Percentiles rank a stretch among this genome's conserved stretches.
Evolutionary conservation across 805 yeast species (phyloP).

Genomic region (Monosporozyma unispora): DNA sequence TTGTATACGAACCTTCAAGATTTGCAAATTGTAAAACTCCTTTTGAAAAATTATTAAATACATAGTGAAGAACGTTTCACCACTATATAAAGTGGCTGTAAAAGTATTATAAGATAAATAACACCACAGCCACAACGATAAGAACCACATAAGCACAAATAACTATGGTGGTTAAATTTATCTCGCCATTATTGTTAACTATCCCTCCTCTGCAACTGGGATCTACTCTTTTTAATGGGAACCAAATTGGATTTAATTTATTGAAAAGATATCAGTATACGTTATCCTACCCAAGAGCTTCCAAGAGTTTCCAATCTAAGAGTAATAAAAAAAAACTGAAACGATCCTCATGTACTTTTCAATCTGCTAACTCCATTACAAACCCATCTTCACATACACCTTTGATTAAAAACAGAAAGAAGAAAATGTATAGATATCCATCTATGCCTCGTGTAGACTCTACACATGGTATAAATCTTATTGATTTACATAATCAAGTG

Average conservation of each 20-base stretch:
- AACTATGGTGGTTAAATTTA: neutral
- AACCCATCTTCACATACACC: neutral
- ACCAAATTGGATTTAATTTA: conserved; percentile 1
- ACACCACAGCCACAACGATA: neutral
- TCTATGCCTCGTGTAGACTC: conserved; percentile 27
- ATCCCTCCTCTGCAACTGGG: neutral
- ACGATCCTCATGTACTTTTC: conserved; percentile 1
- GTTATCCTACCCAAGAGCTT: neutral
- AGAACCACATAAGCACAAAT: no score
- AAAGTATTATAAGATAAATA: neutral
- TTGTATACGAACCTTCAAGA: neutral
- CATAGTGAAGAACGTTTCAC: no score
- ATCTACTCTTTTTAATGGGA: neutral
- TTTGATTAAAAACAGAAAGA: neutral
- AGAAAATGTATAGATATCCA: conserved; percentile 16
- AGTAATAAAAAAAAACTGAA: neutral
- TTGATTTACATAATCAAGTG: conserved; percentile 18
- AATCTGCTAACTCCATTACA: neutral
- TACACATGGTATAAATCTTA: conserved; percentile 18
- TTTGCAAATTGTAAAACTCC: neutral
- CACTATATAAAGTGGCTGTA: neutral
- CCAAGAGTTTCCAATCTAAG: neutral
- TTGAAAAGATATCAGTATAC: conserved; percentile 4
- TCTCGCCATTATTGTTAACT: neutral
- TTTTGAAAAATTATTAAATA: neutral